A percentile compares a stretch with the other conserved stretches of the same genome.
These are phyloP conservation scores for Eustoma russellianum DNA, from an alignment of 257 asterid species.

Conservation along the genomic window DNA sequence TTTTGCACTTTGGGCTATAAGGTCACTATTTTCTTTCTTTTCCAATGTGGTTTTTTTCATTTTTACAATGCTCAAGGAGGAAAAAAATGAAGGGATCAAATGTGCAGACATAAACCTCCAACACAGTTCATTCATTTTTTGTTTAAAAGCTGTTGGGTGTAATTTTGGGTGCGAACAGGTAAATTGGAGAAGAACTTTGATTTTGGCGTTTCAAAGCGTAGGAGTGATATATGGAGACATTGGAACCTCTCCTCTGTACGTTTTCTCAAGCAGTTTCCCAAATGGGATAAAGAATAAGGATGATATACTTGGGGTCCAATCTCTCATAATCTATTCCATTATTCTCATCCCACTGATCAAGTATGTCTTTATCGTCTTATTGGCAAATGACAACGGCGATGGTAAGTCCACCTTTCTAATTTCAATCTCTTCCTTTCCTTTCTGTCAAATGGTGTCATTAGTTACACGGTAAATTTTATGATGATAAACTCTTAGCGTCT, in stretches of 20 bases:
- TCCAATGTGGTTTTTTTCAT: too few relatives aligned
- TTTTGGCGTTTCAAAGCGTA: conserved; percentile 62
- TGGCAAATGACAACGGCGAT: conserved; percentile 79
- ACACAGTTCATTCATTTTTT: too few relatives aligned
- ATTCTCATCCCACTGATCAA: conserved; percentile 57
- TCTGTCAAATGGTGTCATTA: not conserved
- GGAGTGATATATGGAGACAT: conserved; percentile 84
- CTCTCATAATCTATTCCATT: conserved; percentile 65
- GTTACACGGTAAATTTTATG: not conserved
- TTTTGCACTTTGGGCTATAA: too few relatives aligned
- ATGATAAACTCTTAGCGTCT: too few relatives aligned
- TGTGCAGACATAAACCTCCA: too few relatives aligned
- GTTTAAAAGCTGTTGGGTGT: too few relatives aligned
- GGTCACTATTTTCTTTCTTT: too few relatives aligned
- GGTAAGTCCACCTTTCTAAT: conserved; percentile 21
- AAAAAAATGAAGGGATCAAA: too few relatives aligned
- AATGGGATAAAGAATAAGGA: conserved; percentile 28
- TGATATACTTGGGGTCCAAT: conserved; percentile 52
- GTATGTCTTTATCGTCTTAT: conserved; percentile 53
- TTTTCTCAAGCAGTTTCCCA: conserved; percentile 42
- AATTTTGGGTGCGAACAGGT: conserved; percentile 5
- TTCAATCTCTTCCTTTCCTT: not conserved
- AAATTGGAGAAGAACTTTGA: conserved; percentile 41
- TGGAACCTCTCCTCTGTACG: conserved; percentile 81
- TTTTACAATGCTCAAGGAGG: too few relatives aligned